Base-by-base conservation (phyloP, 768 basidiomycete genomes). In the Termitomyces sp. region DNA sequence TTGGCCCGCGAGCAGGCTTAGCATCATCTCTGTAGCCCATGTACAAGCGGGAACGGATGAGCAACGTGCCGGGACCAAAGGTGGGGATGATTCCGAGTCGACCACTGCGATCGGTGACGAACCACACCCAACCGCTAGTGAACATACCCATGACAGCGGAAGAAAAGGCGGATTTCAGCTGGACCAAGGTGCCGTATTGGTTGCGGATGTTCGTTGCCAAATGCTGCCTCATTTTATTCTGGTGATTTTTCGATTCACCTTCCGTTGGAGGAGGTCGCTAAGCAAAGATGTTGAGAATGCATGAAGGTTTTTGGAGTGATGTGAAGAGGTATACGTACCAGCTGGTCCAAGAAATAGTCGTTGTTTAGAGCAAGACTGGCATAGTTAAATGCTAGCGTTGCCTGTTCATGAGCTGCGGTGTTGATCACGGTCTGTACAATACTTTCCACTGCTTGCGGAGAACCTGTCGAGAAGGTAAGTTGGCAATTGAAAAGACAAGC, bases 341-440 rank as follows among this genome's bases (percentile, higher is more conserved):
- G 78, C 57, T 79, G 79, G 62, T 91, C 82, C 30, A 99, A 80
- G 79, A 98, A 98, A 81, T 92, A 98, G 64, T 86, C 86, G 71
- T 97, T 98, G 75, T 98, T 99, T 60, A 98, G 76, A 5, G 96
- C 92, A 48, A 92, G 82, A 61, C 89, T 89, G 3, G 95, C 94
- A 67, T 95, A 94, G 72, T 91, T 96, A 72, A 94, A 98, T 26
- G 84, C 83, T 53, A 95, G 72, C 1, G 84, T 79, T 53, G 84
- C 73, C 24, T 81, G 74, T 44, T 81, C 81, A 32, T 83, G 73
- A 16, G 74, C 65, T 0, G 92, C 82, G 10, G 88, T 83, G 36
- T 79, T 78, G 33, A 92, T 78, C 26, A 96, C 80, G 24, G 88
- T 89, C 66, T 93, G 85, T 0, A 81, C 79, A 33, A 95, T 81